phyloP scores from a whole-genome alignment of 1,284 basidiomycete genomes.

The Porogramme epimiltina region DNA sequence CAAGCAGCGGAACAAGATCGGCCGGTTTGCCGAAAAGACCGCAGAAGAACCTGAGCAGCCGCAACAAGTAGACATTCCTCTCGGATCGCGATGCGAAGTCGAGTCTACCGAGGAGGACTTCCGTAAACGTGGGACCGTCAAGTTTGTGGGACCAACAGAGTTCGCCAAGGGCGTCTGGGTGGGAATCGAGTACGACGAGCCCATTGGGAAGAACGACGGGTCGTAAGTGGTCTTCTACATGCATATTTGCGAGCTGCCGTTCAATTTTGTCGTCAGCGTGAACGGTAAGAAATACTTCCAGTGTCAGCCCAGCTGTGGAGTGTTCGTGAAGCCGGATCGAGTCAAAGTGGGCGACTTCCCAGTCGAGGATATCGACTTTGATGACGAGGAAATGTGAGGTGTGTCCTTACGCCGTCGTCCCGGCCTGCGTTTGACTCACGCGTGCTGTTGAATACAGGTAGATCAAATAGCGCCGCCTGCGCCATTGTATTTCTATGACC shows the following conservation, averaged over 20 bases:
- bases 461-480: no score
- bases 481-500: no score
- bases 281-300: slow-evolving; percentile 86
- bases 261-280: slow-evolving; percentile 54
- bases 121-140: slow-evolving; percentile 80
- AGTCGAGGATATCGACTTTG: slow-evolving; percentile 72
- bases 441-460: no score
- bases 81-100: slow-evolving; percentile 85
- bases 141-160: slow-evolving; percentile 81
- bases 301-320: slow-evolving; percentile 77
- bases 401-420: no score
- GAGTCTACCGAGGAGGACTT: slow-evolving; percentile 67
- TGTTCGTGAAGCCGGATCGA: slow-evolving; percentile 87
- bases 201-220: slow-evolving; percentile 94
- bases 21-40: slow-evolving; percentile 72
- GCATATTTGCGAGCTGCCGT: no score
- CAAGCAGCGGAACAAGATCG: slow-evolving; percentile 88
- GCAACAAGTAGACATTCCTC: slow-evolving; percentile 45
- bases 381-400: slow-evolving; percentile 54
- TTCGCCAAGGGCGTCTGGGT: slow-evolving; percentile 88
- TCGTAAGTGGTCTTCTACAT: slow-evolving; percentile 57
- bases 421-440: no score
- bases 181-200: slow-evolving; percentile 95
- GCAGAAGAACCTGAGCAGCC: slow-evolving; percentile 37
- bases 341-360: slow-evolving; percentile 88